These are phyloP conservation scores for Pseudotulostoma volvatum DNA, from an alignment of 495 filamentous ascomycete genomes.

Conservation along the genomic window DNA sequence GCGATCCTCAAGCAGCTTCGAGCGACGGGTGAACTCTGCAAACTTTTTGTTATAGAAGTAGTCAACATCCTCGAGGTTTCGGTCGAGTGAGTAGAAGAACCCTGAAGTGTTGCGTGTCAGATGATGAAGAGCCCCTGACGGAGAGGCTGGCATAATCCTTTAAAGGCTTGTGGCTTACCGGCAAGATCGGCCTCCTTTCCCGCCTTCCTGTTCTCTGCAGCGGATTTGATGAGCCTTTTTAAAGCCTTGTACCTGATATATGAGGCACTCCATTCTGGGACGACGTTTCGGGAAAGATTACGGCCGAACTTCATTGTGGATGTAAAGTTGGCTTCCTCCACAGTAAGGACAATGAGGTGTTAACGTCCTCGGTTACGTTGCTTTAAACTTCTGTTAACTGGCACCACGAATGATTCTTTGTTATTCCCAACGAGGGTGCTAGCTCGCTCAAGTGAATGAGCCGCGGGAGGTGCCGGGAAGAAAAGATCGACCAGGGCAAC, in stretches of 20 bases:
- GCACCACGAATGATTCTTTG: too few species aligned
- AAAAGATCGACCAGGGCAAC: too few species aligned
- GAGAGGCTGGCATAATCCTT: too few species aligned
- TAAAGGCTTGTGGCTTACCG: slow-evolving; percentile 38
- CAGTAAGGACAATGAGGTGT: too few species aligned
- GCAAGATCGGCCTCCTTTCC: slow-evolving; percentile 68
- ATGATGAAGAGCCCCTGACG: too few species aligned
- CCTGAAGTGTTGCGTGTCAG: too few species aligned
- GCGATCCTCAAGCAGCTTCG: slow-evolving; percentile 70
- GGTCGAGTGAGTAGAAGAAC: slow-evolving; percentile 88
- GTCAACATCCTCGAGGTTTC: slow-evolving; percentile 91
- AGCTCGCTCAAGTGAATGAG: too few species aligned
- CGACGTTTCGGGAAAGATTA: slow-evolving; percentile 79
- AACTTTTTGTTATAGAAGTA: slow-evolving; percentile 92
- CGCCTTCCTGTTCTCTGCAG: slow-evolving; percentile 41
- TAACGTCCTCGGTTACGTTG: too few species aligned
- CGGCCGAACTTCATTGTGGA: slow-evolving; percentile 65
- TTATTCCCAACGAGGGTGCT: too few species aligned
- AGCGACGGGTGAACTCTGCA: slow-evolving; percentile 58
- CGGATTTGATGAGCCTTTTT: slow-evolving; percentile 85
- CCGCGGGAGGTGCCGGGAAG: too few species aligned
- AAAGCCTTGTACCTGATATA: slow-evolving; percentile 96
- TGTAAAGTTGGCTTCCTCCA: too few species aligned
- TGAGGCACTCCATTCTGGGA: slow-evolving; percentile 82
- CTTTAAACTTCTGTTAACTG: too few species aligned